Evolutionary conservation across 768 basidiomycete genomes (phyloP).

Genomic region (Amanita pallidorosea): DNA sequence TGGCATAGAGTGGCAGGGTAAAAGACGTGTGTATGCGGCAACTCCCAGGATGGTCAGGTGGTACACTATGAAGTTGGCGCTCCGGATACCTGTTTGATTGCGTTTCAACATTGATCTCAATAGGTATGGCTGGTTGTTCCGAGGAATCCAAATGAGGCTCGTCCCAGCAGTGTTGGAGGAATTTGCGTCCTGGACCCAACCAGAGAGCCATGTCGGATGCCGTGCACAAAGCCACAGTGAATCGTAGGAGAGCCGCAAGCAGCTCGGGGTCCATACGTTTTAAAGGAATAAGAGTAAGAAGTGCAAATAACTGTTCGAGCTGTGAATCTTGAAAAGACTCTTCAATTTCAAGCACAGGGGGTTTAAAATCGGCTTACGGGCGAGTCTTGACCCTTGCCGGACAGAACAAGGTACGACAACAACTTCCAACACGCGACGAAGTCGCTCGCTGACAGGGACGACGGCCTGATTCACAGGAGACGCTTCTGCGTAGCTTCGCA

Average conservation of each 20-base stretch:
- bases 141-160: background rate
- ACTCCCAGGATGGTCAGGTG: background rate
- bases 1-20: conserved; percentile 44
- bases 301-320: background rate
- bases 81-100: background rate
- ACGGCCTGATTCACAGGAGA: background rate
- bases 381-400: conserved; percentile 60
- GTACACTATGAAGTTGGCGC: conserved; percentile 3
- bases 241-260: conserved; percentile 25
- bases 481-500: conserved; percentile 12
- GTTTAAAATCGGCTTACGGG: conserved; percentile 30
- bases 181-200: conserved; percentile 43
- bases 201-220: conserved; percentile 38
- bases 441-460: conserved; percentile 22
- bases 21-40: conserved; percentile 19
- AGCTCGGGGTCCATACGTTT: conserved; percentile 15
- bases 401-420: conserved; percentile 48
- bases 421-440: conserved; percentile 46
- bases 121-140: background rate
- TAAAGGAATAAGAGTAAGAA: background rate
- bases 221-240: conserved; percentile 26
- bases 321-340: background rate
- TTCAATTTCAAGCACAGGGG: background rate
- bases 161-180: conserved; percentile 43
- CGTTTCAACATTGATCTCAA: background rate